Base-by-base conservation (phyloP, 148 eudicot species). In the Simmondsia chinensis region DNA sequence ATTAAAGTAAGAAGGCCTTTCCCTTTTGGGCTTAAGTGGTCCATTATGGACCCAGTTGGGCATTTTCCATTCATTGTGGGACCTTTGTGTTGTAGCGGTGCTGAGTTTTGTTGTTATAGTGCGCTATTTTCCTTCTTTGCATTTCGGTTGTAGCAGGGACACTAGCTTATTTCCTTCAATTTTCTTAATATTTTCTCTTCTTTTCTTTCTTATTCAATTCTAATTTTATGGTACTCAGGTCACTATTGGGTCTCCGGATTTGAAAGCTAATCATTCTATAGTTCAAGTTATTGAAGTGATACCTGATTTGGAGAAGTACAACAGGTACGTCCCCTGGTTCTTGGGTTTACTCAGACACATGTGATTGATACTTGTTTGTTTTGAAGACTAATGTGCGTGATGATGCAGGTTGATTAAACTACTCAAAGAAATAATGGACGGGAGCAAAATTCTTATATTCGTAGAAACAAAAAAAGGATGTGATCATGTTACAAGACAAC, bases 391-490 rank as follows among this genome's bases (percentile, higher is more conserved):
- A n/a, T n/a, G n/a, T n/a, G n/a, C n/a, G n/a, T n/a, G n/a, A n/a
- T n/a, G n/a, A n/a, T n/a, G n/a, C 86, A 93, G 99, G 91, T 66
- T 93, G 79, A 69, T 86, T 20, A 71, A 68, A 50, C 69, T 86
- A 64, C 94, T 93, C 13, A 82, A 64, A 48, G 99, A 93, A 42
- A 44, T 73, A 18, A 82, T 82, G 89, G 83, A 80, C 60, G 96
- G 99, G 44, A 86, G 87, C 54, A 70, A 75, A 50, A 67, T 86
- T 31, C 71, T 93, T 43, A 77, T 93, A 38, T 93, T 93, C 63
- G 87, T 83, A 39, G 96, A 93, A 72, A 93, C 99, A 12, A 93
- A 93, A 59, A 93, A 93, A 68, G 96, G 94, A 59, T 93, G 99
- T 56, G 99, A 93, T 63, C 96, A 86, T 56, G 86, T 91, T 20